Percentiles rank a stretch among this genome's conserved stretches.
Conservation (phyloP, 176 grass and related monocot genomes). For the Eragrostis curvula region DNA sequence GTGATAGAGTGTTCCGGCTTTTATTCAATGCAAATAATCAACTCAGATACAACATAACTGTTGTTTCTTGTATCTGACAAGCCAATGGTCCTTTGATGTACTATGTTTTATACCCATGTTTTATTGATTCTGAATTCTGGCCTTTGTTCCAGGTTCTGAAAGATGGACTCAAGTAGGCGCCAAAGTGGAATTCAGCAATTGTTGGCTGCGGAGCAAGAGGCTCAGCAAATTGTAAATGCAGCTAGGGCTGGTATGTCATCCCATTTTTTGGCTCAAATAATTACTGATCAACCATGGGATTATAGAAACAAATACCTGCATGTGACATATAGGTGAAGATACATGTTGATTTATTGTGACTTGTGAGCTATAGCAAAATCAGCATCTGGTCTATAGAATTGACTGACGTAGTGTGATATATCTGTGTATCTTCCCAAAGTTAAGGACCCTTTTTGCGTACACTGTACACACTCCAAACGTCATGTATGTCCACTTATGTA, state of each 20-base stretch:
- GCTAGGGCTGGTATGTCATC: conserved; percentile 65
- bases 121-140: background rate
- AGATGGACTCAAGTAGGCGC: conserved; percentile 76
- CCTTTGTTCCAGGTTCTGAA: conserved; percentile 7
- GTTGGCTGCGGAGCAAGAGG: conserved; percentile 89
- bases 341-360: conserved; percentile 3
- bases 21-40: background rate
- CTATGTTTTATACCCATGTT: no score
- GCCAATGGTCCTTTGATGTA: background rate
- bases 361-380: background rate
- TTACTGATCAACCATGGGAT: conserved; percentile 9
- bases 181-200: conserved; percentile 91
- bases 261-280: background rate
- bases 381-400: conserved; percentile 7
- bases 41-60: background rate
- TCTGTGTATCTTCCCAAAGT: background rate
- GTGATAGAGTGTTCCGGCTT: background rate
- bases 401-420: background rate
- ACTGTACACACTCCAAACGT: background rate
- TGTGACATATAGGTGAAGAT: background rate
- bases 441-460: background rate
- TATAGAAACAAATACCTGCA: background rate
- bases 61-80: background rate
- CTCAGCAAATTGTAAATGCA: conserved; percentile 82
- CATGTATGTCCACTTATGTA: background rate